Evolutionary conservation across 192 early-diverging fungal genomes (phyloP).

Genomic region (Pilaira anomala): DNA sequence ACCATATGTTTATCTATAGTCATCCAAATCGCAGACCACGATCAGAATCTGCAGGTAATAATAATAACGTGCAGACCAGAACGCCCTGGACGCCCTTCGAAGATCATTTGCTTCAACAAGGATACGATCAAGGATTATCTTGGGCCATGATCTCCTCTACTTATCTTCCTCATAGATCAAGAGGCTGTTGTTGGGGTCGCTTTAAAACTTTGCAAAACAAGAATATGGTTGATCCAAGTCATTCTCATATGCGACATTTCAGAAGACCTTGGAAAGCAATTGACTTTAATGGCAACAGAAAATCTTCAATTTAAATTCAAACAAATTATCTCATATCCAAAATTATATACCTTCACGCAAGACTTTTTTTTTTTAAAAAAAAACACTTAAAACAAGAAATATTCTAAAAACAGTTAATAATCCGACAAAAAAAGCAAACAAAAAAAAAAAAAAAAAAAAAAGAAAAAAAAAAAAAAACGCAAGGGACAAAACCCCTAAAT

Average conservation of each 20-base stretch:
- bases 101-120: conserved; percentile 27
- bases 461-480: no score
- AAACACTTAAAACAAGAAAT: background rate
- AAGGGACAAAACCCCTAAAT: background rate
- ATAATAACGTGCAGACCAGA: conserved; percentile 21
- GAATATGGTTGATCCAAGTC: conserved; percentile 18
- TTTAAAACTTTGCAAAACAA: conserved; percentile 29
- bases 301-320: background rate
- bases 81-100: conserved; percentile 25
- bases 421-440: background rate
- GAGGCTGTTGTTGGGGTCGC: conserved; percentile 29
- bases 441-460: conserved; percentile 6
- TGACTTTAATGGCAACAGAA: conserved; percentile 10
- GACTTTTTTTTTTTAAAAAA: no score
- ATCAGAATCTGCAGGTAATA: background rate
- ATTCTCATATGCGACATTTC: conserved; percentile 18
- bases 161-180: conserved; percentile 25
- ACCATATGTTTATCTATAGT: conserved; percentile 14
- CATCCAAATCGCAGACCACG: conserved; percentile 7
- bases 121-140: conserved; percentile 30
- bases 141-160: conserved; percentile 30
- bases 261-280: conserved; percentile 19
- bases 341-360: conserved; percentile 5
- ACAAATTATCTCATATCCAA: conserved; percentile 1
- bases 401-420: background rate